These are phyloP conservation scores for Lichtheimia ramosa DNA, from an alignment of 371 early-diverging fungal genomes.

Conservation along the genomic window DNA sequence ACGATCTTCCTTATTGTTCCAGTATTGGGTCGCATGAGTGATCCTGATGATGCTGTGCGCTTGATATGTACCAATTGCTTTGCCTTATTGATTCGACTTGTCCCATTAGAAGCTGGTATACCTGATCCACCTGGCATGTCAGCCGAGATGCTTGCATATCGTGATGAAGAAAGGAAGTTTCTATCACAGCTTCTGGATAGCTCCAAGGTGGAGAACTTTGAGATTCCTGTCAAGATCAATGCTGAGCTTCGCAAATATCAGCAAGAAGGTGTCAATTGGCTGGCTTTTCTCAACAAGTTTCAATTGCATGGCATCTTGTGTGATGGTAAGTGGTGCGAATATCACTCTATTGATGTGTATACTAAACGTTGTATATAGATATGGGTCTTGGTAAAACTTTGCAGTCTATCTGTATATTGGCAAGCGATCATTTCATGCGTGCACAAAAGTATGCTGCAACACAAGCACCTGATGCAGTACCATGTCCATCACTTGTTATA, in stretches of 20 bases:
- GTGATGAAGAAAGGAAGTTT: conserved; percentile 86
- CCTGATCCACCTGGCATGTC: conserved; percentile 92
- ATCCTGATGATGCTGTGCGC: conserved; percentile 86
- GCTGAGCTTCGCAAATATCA: conserved; percentile 95
- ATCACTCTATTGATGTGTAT: too few species aligned
- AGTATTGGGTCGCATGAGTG: conserved; percentile 97
- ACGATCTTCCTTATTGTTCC: conserved; percentile 95
- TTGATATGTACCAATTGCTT: conserved; percentile 90
- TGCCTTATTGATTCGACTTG: conserved; percentile 91
- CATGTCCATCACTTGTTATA: conserved; percentile 89
- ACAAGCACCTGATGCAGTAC: conserved; percentile 63
- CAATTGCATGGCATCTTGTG: conserved; percentile 97
- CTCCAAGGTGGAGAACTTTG: conserved; percentile 81
- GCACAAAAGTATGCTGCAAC: conserved; percentile 61
- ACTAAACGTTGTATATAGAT: conserved; percentile 45
- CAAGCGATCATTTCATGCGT: conserved; percentile 83
- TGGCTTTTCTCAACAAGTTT: conserved; percentile 95
- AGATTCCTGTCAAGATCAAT: conserved; percentile 88
- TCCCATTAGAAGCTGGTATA: conserved; percentile 89
- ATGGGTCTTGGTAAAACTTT: conserved; percentile 99
- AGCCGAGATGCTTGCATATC: conserved; percentile 72
- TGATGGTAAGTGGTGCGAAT: conserved; percentile 69
- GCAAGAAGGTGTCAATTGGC: conserved; percentile 98
- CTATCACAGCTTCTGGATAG: conserved; percentile 90
- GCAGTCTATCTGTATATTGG: conserved; percentile 95